phyloP scores from a whole-genome alignment of 257 asterid genomes.

The Thymus quinquecostatus region DNA sequence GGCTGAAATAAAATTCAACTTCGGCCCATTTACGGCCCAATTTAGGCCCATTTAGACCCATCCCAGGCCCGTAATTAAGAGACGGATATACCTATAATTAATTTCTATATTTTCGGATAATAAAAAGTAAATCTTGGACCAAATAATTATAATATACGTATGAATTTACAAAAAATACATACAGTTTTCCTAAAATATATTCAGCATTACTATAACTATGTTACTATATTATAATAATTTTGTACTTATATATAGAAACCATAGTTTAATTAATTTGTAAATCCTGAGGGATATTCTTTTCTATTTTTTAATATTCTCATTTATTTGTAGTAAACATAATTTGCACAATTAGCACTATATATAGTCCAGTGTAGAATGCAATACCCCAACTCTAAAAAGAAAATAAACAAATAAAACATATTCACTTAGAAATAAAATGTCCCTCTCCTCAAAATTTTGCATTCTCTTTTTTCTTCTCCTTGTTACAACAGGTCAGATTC shows the following conservation, averaged over 20 bases:
- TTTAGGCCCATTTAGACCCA: no score
- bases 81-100: no score
- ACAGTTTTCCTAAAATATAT: no score
- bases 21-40: no score
- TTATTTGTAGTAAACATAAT: neutral
- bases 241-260: neutral
- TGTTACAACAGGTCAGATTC: neutral
- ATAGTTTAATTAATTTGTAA: neutral
- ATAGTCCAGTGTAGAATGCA: neutral
- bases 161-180: no score
- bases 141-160: no score
- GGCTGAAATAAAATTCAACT: no score
- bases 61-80: neutral
- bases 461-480: neutral
- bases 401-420: neutral
- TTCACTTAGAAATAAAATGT: neutral
- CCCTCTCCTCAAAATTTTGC: neutral
- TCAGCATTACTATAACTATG: no score
- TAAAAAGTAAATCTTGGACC: no score
- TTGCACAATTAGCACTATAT: neutral
- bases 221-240: no score
- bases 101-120: no score
- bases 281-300: neutral
- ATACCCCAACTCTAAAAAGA: neutral
- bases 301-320: neutral